Conservation (phyloP, 805 yeast species). For the Saccharomyces paradoxus region DNA sequence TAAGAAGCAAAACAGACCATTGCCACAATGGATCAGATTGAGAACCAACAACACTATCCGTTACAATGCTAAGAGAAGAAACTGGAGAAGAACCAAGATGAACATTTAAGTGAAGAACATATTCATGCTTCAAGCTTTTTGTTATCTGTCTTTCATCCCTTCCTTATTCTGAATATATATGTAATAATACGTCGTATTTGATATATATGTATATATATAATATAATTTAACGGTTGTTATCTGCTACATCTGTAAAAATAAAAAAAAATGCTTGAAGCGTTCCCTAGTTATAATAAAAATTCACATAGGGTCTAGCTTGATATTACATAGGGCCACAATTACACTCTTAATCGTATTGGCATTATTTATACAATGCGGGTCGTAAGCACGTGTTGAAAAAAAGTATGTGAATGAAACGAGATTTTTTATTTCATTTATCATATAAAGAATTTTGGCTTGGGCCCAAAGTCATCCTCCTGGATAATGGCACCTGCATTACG, state of each 20-base stretch:
- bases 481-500: conserved; percentile 89
- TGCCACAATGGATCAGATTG: conserved; percentile 99
- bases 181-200: background rate
- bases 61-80: conserved; percentile 99
- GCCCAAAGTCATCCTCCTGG: conserved; percentile 94
- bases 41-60: conserved; percentile 96
- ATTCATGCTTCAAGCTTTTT: background rate
- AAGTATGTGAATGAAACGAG: background rate
- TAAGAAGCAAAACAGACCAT: conserved; percentile 97
- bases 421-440: background rate
- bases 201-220: background rate
- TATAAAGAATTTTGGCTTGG: conserved; percentile 44
- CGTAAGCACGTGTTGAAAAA: background rate
- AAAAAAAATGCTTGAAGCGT: background rate
- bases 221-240: background rate
- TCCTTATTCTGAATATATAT: background rate
- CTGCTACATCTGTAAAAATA: background rate
- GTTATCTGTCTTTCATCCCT: background rate
- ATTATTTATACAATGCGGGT: background rate
- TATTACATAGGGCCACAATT: background rate
- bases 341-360: background rate
- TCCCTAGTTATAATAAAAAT: background rate
- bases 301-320: background rate
- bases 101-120: conserved; percentile 55
- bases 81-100: conserved; percentile 99